These are phyloP conservation scores for Plasmodium gonderi DNA, from an alignment of 169 alveolate species.

Conservation along the genomic window DNA sequence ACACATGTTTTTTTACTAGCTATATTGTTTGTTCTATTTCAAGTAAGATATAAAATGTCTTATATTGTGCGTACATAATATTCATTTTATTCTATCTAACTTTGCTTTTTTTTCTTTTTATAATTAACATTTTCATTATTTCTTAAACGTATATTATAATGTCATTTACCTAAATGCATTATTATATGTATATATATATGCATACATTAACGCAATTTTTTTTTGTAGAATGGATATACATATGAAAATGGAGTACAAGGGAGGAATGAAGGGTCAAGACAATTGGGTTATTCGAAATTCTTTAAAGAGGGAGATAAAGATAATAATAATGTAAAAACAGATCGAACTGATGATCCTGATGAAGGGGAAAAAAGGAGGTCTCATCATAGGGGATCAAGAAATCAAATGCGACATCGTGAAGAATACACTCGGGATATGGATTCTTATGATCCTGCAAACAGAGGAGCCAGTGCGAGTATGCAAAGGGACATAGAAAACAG, in stretches of 20 bases:
- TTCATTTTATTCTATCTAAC: neutral
- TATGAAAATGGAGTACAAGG: neutral
- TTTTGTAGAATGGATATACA: constrained; percentile 8
- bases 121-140: neutral
- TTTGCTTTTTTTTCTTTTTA: neutral
- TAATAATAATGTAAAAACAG: neutral
- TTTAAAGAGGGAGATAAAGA: neutral
- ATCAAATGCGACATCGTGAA: neutral
- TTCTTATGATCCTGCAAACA: neutral
- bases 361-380: neutral
- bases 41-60: neutral
- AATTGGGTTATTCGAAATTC: neutral
- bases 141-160: neutral
- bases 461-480: neutral
- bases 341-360: neutral
- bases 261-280: neutral
- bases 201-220: neutral
- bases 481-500: neutral
- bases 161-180: neutral
- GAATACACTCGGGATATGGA: neutral
- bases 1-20: neutral
- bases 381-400: neutral
- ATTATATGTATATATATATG: neutral
- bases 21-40: neutral
- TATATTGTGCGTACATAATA: neutral